A percentile compares a stretch with the other conserved stretches of the same genome.
Evolutionary conservation across 2,329 filamentous ascomycete species (phyloP).

Genomic region (Neoscytalidium dimidiatum): DNA sequence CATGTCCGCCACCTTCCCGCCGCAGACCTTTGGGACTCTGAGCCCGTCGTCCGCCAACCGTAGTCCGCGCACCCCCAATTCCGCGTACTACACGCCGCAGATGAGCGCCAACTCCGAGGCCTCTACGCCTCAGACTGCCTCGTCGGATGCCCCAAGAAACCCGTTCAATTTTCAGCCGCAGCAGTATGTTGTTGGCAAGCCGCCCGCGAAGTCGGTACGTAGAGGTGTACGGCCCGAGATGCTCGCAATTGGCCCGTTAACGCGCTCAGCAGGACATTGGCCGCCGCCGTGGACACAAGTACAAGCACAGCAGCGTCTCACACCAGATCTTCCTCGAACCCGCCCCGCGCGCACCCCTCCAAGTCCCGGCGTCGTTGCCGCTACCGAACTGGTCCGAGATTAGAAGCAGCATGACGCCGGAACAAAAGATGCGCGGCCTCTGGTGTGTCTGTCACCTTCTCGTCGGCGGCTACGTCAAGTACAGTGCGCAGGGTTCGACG

Average conservation of each 20-base stretch:
- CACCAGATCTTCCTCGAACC: conserved; percentile 97
- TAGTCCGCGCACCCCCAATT: conserved; percentile 32
- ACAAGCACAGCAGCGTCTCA: conserved; percentile 95
- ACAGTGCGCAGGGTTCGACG: conserved; percentile 80
- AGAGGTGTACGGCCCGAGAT: background rate
- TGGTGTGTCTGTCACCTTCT: conserved; percentile 90
- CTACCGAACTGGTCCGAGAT: conserved; percentile 88
- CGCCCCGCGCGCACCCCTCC: conserved; percentile 77
- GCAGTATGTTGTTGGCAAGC: conserved; percentile 54
- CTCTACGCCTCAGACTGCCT: conserved; percentile 52
- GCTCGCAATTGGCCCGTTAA: background rate
- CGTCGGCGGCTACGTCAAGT: conserved; percentile 81
- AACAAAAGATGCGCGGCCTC: conserved; percentile 78
- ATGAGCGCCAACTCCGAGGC: conserved; percentile 22
- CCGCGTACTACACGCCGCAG: conserved; percentile 28
- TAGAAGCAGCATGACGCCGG: conserved; percentile 83
- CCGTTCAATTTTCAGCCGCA: conserved; percentile 93
- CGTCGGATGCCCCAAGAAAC: conserved; percentile 72
- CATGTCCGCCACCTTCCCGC: conserved; percentile 41
- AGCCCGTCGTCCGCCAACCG: conserved; percentile 53
- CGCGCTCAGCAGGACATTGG: conserved; percentile 70
- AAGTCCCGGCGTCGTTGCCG: conserved; percentile 87
- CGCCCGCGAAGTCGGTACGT: conserved; percentile 74
- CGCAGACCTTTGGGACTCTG: conserved; percentile 19
- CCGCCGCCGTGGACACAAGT: conserved; percentile 91